Evolutionary conservation across 306 rosid species (phyloP), one percentile per base, ranked within the genome.

Genomic region (Cotoneaster glaucophyllus): DNA sequence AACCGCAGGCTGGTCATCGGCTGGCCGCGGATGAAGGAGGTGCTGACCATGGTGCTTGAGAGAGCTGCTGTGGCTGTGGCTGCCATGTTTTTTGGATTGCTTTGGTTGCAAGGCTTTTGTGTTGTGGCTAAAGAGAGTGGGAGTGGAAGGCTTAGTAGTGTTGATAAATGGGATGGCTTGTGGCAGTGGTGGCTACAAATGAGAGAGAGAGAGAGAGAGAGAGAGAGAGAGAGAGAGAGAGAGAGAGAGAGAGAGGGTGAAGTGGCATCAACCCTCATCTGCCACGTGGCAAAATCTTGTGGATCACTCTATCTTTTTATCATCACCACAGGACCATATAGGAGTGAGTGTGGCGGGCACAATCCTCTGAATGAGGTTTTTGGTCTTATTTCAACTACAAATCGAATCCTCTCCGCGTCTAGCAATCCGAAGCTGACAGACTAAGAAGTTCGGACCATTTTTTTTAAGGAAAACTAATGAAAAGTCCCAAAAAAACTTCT

Each of bases 1-100:
- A 85, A 65, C 53, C 80, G 67, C 6, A 86, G 83, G 81, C 84
- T 83, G 69, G 52, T 74, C 82, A 34, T 45, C 1, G 93, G 88
- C 37, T 86, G 87, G 57, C 78, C 67, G 17, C 75, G 74, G 65
- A 86, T 31, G 74, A 91, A 86, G 44, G 93, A 85, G 79, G 92
- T 86, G 93, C 82, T 88, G 43, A 85, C 82, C 82, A 86, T 69
- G 34, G 88, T 67, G 63, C 96, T 81, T 6, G 89, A 84, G 43
- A 89, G 81, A n/a, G 91, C 87, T 34, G 88, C 70, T 41, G 44
- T 12, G 9, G 44, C 12, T 73, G 83, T 58, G 74, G 78, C 81
- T 24, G 89, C 85, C 89, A 82, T 89, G 70, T 4, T 74, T 19
- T n/a, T 19, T 39, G 54, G 22, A 41, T 66, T 18, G 31, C 15